Base-by-base conservation (phyloP, 2,329 filamentous ascomycete genomes). In the Colletotrichum euphorbiae region DNA sequence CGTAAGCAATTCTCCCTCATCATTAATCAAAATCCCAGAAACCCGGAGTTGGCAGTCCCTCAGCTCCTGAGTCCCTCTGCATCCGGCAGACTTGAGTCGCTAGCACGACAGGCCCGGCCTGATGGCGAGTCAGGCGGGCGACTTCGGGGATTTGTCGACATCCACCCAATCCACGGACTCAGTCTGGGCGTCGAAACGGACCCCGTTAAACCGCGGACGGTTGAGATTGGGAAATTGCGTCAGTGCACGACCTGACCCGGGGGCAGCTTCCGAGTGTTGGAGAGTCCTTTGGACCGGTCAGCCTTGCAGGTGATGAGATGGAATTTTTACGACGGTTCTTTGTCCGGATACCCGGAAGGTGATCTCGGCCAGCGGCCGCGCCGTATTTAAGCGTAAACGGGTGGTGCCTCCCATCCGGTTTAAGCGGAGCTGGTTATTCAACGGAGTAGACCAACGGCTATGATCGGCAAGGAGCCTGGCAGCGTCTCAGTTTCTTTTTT, bases 1-100 rank as follows among this genome's bases (percentile, higher is more conserved):
- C 33, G 33, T 66, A 42, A 66, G 42, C 54, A 36, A 24, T 40
- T 48, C 48, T 43, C 54, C 43, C 42, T 55, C 50, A 19, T 54
- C 61, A 28, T 50, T 65, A 58, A 63, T 66, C 61, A 54, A 33
- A 61, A 55, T 50, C 54, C 61, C 48, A 60, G 55, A 60, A 65
- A 59, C 65, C 65, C 61, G 61, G 58, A 42, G 58, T 36, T 33
- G 17, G 40, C 28, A 13, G 12, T 33, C 28, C 45, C 46, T 43
- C 6, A 1, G 36, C 36, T 38, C 36, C n/a, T n/a, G n/a, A n/a
- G n/a, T n/a, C n/a, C n/a, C 33, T 24, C 19, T 56, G 21, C 17
- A 45, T 46, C 43, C 42, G 40, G 52, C 31, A 40, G 38, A 28
- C 61, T 33, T 65, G 48, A 55, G 38, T 65, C 65, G 40, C 46